Conservation (phyloP, 2,329 filamentous ascomycete genomes). For the Rutstroemia sp. region DNA sequence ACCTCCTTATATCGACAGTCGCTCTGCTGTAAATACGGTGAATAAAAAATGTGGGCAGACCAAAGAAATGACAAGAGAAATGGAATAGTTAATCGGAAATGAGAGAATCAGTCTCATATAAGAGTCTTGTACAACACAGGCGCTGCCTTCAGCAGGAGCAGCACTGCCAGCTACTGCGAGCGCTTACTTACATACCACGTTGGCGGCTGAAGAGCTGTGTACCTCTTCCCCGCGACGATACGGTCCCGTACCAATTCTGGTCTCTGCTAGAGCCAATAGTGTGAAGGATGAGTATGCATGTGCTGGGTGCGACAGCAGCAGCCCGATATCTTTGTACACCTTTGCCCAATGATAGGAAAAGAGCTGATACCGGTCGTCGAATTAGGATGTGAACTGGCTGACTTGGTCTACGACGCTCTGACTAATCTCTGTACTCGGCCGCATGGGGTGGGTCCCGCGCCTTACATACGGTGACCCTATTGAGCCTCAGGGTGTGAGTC, state of each 20-base stretch:
- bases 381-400: no score
- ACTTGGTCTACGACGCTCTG: not conserved
- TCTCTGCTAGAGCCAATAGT: not conserved
- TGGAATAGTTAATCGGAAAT: no score
- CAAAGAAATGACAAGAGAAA: no score
- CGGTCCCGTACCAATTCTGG: not conserved
- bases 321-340: not conserved
- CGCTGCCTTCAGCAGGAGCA: not conserved
- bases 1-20: no score
- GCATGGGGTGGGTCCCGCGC: no score
- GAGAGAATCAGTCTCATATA: not conserved
- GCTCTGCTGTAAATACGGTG: no score
- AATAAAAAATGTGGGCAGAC: no score
- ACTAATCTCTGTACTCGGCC: not conserved
- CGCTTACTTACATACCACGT: constrained; percentile 4
- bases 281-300: not conserved
- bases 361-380: no score
- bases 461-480: no score
- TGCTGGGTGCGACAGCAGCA: not conserved
- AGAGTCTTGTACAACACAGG: not conserved
- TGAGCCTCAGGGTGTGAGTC: no score
- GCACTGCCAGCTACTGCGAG: not conserved
- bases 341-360: no score
- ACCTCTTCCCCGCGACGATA: not conserved
- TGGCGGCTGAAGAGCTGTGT: constrained; percentile 4